Percentiles rank a stretch among this genome's conserved stretches.
Evolutionary conservation across 2,329 filamentous ascomycete genomes (phyloP).

Genomic region (Biscogniauxia marginata): DNA sequence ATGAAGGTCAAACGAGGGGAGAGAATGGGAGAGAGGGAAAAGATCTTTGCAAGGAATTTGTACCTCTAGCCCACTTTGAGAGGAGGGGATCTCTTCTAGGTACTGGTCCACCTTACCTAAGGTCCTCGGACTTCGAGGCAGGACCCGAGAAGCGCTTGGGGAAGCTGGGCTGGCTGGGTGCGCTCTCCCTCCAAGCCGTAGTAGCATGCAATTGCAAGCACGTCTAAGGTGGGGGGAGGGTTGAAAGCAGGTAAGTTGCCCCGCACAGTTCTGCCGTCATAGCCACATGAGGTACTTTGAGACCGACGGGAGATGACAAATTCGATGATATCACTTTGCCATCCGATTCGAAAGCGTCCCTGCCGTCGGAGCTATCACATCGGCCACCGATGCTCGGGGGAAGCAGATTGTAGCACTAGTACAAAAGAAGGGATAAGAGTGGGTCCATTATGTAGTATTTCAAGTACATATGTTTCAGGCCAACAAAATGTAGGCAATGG

Average conservation of each 20-base stretch:
- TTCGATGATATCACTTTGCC: neutral
- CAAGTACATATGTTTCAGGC: no score
- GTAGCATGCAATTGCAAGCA: neutral
- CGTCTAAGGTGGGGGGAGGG: neutral
- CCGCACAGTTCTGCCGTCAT: neutral
- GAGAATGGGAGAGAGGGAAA: constrained; percentile 7
- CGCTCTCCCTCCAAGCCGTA: neutral
- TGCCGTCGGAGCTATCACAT: neutral
- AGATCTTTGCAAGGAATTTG: constrained; percentile 16
- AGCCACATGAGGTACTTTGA: neutral
- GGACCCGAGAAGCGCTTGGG: neutral
- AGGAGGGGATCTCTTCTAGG: neutral
- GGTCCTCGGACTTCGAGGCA: neutral
- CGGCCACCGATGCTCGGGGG: neutral
- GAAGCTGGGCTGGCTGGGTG: neutral
- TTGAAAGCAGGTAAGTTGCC: neutral
- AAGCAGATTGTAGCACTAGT: no score
- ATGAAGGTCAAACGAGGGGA: constrained; percentile 8
- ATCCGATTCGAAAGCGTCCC: neutral
- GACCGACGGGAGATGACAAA: neutral
- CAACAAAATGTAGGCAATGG: no score
- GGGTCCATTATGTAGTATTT: no score
- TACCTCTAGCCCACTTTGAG: constrained; percentile 5
- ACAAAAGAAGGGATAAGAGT: no score
- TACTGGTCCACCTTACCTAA: neutral